Conservation (phyloP, 805 yeast species). For the Brettanomyces bruxellensis region DNA sequence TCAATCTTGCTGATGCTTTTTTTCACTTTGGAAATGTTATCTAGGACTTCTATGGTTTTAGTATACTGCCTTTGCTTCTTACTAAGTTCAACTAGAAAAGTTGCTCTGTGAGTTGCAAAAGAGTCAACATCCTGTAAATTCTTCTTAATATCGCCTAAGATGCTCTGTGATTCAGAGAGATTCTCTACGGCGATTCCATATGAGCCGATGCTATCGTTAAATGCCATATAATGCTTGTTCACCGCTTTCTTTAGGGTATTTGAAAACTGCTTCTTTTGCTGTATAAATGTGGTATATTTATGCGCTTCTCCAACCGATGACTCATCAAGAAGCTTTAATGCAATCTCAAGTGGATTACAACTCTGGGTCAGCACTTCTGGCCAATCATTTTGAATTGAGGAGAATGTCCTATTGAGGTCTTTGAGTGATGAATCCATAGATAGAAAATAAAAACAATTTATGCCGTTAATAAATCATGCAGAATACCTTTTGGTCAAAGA, state of each 20-base stretch:
- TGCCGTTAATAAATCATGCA: neutral
- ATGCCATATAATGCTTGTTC: conserved; percentile 72
- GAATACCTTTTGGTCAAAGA: neutral
- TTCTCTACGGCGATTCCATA: conserved; percentile 63
- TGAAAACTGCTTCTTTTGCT: conserved; percentile 48
- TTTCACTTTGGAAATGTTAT: conserved; percentile 53
- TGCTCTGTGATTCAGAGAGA: conserved; percentile 52
- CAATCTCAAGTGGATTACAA: conserved; percentile 79
- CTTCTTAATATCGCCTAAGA: conserved; percentile 13
- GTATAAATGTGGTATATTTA: conserved; percentile 55
- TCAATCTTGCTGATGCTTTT: conserved; percentile 58
- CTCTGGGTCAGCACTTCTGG: conserved; percentile 37
- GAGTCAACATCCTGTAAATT: conserved; percentile 13
- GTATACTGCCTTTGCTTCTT: conserved; percentile 51
- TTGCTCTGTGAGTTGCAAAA: conserved; percentile 36
- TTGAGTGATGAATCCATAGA: conserved; percentile 1
- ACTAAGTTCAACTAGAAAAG: conserved; percentile 54
- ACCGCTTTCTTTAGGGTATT: conserved; percentile 59
- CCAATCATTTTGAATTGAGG: conserved; percentile 16
- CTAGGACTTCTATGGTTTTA: conserved; percentile 63
- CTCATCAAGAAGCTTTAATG: conserved; percentile 73
- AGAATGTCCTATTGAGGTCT: neutral
- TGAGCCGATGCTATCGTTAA: conserved; percentile 78
- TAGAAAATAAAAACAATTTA: neutral
- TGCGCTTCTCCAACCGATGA: conserved; percentile 89